Evolutionary conservation across 1,284 basidiomycete genomes (phyloP).

Genomic region (Apiotrichum gracile): DNA sequence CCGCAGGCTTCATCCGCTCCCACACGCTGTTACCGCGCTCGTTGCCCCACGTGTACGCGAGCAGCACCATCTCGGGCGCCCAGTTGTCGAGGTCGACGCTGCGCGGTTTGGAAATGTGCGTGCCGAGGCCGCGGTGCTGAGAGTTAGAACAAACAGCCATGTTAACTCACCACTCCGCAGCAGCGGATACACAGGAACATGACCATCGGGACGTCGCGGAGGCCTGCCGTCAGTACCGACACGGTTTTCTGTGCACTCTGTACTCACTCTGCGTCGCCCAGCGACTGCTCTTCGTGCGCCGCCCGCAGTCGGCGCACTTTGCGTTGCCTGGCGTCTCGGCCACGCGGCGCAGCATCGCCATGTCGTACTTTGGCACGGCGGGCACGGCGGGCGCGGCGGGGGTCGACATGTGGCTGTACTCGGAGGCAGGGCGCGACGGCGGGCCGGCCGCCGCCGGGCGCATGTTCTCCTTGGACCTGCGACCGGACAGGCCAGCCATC

Average conservation of each 20-base stretch:
- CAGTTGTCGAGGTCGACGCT: slow-evolving; percentile 52
- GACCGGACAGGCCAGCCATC: slow-evolving; percentile 35
- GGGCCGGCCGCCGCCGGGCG: background rate
- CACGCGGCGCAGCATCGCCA: slow-evolving; percentile 9
- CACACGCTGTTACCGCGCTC: slow-evolving; percentile 43
- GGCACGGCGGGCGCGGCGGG: background rate
- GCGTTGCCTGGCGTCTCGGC: slow-evolving; percentile 32
- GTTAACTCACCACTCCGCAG: slow-evolving; percentile 40
- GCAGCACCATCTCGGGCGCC: slow-evolving; percentile 44
- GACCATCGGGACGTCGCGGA: slow-evolving; percentile 46
- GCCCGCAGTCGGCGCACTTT: slow-evolving; percentile 50
- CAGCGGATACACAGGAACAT: slow-evolving; percentile 54
- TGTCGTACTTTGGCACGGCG: slow-evolving; percentile 6
- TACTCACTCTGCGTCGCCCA: slow-evolving; percentile 46
- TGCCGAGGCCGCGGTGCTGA: slow-evolving; percentile 50
- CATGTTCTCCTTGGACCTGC: background rate
- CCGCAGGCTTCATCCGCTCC: slow-evolving; percentile 35
- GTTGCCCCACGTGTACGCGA: slow-evolving; percentile 48
- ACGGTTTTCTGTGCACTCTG: background rate
- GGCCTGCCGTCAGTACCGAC: slow-evolving; percentile 17
- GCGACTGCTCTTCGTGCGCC: slow-evolving; percentile 37
- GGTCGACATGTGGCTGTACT: background rate
- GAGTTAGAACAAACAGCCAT: background rate
- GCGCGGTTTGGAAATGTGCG: slow-evolving; percentile 51
- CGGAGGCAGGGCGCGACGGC: background rate